Conservation (phyloP, 163 green algal species). For the Trebouxiophyceae sp. region DNA sequence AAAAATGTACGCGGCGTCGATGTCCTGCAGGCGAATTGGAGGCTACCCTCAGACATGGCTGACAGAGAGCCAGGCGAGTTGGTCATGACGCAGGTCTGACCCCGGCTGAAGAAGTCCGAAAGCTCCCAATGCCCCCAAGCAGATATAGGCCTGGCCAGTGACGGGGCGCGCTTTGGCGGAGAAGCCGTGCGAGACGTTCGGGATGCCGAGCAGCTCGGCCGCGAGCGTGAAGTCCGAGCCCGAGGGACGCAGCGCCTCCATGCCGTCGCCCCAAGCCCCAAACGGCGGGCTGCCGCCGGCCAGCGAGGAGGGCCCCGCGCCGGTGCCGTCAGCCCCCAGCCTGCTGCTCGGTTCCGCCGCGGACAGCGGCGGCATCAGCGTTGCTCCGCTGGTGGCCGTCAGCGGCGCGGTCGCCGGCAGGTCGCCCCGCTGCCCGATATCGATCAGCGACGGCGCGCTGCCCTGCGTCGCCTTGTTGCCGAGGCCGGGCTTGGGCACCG, state of each 20-base stretch:
- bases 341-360: background rate
- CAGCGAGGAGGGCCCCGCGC: background rate
- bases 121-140: too few relatives aligned
- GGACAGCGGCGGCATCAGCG: background rate
- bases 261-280: background rate
- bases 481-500: too few relatives aligned
- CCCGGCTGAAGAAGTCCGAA: background rate
- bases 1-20: conserved; percentile 26
- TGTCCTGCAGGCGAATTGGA: conserved; percentile 17
- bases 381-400: background rate
- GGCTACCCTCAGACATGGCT: background rate
- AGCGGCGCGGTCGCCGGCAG: too few relatives aligned
- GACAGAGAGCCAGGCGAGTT: background rate
- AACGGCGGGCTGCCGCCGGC: background rate
- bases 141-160: too few relatives aligned
- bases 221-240: conserved; percentile 8
- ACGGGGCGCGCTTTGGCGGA: conserved; percentile 16
- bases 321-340: background rate
- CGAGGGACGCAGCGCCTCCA: background rate
- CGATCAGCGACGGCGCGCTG: background rate
- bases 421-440: background rate
- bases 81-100: background rate
- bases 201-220: conserved; percentile 18
- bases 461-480: background rate
- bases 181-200: conserved; percentile 14